Base-by-base conservation (phyloP, 176 grass and related monocot species). In the Metroxylon sagu region DNA sequence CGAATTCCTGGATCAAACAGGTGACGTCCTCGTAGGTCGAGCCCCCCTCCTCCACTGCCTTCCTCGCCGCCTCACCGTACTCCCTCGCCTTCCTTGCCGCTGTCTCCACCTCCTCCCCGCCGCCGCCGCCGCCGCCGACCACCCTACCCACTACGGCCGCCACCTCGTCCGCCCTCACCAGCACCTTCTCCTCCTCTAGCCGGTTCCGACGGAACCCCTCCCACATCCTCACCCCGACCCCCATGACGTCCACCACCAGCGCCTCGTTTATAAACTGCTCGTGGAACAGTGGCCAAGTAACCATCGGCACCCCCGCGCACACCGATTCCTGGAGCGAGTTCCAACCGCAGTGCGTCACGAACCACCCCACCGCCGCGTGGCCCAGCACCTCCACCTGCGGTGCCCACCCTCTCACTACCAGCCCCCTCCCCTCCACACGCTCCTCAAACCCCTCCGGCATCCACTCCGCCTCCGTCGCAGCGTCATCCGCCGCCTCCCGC, bases 51-150 rank as follows among this genome's bases (percentile, higher is more conserved):
- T 67, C 23, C 23, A 67, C 17, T 6, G 64, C 64, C 17, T 26
- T 50, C 8, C 17, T 19, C 0, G 50, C 50, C 25, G 2, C 54
- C 16, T 2, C 49, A 16, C 25, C 64, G 50, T 29, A 27, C 50
- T 67, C 64, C 50, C 25, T 67, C 17, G 64, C 64, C 26, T 50
- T 26, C 64, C 26, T 6, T 3, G 54, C 27, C 17, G 64, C 64
- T 16, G 26, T 4, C 27, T 26, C 26, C 25, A 65, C 25, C 62
- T 52, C 62, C 5, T 8, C 5, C 17, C 25, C 25, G 26, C n/a
- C n/a, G n/a, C n/a, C n/a, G n/a, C n/a, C n/a, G n/a, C n/a, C n/a
- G n/a, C n/a, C n/a, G n/a, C n/a, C n/a, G n/a, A n/a, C n/a, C n/a
- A n/a, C n/a, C n/a, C n/a, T n/a, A n/a, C n/a, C n/a, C n/a, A n/a